Evolutionary conservation across 1,284 basidiomycete species (phyloP).

Genomic region (Rhodotorula sp.): DNA sequence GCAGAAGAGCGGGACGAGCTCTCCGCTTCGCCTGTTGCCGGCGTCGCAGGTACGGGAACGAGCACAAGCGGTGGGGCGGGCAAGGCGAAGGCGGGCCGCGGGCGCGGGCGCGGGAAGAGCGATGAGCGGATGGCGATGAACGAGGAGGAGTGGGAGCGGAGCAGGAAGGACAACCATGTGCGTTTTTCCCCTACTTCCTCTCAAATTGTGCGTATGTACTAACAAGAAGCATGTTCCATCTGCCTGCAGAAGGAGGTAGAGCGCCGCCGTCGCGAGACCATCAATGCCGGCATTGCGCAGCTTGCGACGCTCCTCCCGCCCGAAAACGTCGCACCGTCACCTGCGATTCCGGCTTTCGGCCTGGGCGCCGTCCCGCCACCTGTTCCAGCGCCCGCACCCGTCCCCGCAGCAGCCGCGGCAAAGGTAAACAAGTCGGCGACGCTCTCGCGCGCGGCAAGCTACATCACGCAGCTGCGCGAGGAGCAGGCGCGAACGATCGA

Average conservation of each 20-base stretch:
- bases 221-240: not conserved
- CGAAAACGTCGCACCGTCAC: not conserved
- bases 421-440: constrained; percentile 2
- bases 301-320: constrained; percentile 1
- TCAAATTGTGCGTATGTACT: not conserved
- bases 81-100: not conserved
- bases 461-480: constrained; percentile 3
- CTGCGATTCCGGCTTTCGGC: not conserved
- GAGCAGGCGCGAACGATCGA: constrained; percentile 6
- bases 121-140: constrained; percentile 13
- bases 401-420: not conserved
- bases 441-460: not conserved
- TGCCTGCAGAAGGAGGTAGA: constrained; percentile 14
- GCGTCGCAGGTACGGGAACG: not conserved
- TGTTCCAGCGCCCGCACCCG: not conserved
- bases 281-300: constrained; percentile 5
- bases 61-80: too few relatives aligned
- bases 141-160: constrained; percentile 9
- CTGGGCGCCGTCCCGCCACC: not conserved
- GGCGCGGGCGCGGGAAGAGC: constrained; percentile 6
- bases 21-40: not conserved
- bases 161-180: constrained; percentile 13
- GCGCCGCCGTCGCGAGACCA: constrained; percentile 3
- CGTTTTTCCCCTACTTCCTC: not conserved
- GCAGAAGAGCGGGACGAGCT: not conserved